phyloP scores from a whole-genome alignment of 2,329 filamentous ascomycete species.

The Chaetomium strumarium region DNA sequence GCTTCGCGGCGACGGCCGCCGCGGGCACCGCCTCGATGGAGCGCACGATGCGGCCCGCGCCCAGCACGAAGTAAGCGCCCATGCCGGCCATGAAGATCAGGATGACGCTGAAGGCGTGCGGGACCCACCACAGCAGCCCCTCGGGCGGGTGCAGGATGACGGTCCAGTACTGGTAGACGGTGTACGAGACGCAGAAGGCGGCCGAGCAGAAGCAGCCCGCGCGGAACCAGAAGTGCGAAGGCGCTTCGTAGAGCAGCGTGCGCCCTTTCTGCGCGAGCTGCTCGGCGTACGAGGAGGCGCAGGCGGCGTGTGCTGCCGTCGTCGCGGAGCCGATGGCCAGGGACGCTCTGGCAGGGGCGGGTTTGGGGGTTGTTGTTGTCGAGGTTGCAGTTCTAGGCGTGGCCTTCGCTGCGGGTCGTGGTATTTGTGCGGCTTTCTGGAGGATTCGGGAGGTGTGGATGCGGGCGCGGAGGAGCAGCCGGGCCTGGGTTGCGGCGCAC shows the following conservation, averaged over 20 bases:
- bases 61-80: slow-evolving; percentile 54
- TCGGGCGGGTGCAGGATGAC: slow-evolving; percentile 45
- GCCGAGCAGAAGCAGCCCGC: slow-evolving; percentile 53
- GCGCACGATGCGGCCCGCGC: slow-evolving; percentile 52
- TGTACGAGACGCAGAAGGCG: slow-evolving; percentile 46
- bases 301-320: slow-evolving; percentile 3
- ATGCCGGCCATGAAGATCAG: slow-evolving; percentile 55
- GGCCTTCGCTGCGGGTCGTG: background rate
- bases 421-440: background rate
- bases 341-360: slow-evolving; percentile 7
- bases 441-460: slow-evolving; percentile 12
- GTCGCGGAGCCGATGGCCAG: slow-evolving; percentile 7
- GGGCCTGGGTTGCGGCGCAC: slow-evolving; percentile 8
- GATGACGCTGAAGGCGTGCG: slow-evolving; percentile 50
- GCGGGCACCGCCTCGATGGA: slow-evolving; percentile 50
- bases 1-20: slow-evolving; percentile 5
- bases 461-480: slow-evolving; percentile 11
- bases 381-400: background rate
- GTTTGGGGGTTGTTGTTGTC: slow-evolving; percentile 1
- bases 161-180: slow-evolving; percentile 44
- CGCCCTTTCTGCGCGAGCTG: slow-evolving; percentile 50
- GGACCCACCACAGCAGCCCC: slow-evolving; percentile 51
- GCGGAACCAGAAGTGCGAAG: slow-evolving; percentile 58
- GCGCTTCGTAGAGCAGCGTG: slow-evolving; percentile 58
- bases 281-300: slow-evolving; percentile 40